Evolutionary conservation across 495 filamentous ascomycete species (phyloP).

Genomic region (Annulohypoxylon nitens): DNA sequence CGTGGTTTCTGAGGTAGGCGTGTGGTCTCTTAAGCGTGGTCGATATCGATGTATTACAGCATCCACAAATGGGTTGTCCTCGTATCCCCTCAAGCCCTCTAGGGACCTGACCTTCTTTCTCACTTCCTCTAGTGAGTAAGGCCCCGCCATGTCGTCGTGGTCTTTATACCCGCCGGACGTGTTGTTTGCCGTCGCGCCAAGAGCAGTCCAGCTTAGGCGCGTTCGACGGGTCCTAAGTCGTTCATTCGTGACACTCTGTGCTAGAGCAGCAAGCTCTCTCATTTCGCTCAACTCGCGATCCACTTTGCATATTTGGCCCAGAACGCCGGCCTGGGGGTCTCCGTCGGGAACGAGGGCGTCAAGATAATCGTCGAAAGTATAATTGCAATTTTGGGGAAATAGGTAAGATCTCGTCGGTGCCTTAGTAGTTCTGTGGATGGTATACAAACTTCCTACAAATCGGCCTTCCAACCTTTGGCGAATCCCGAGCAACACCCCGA

Average conservation of each 20-base stretch:
- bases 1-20: neutral
- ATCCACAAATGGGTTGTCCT: slow-evolving; percentile 28
- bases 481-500: slow-evolving; percentile 54
- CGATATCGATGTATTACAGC: slow-evolving; percentile 5
- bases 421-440: slow-evolving; percentile 39
- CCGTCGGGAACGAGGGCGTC: slow-evolving; percentile 50
- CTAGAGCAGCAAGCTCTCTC: slow-evolving; percentile 56
- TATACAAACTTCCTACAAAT: slow-evolving; percentile 55
- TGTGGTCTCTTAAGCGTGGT: neutral
- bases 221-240: slow-evolving; percentile 36
- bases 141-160: slow-evolving; percentile 15
- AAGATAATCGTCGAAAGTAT: slow-evolving; percentile 39
- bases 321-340: slow-evolving; percentile 47
- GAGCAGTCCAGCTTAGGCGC: slow-evolving; percentile 55
- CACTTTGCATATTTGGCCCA: slow-evolving; percentile 42
- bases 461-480: slow-evolving; percentile 51
- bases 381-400: slow-evolving; percentile 19
- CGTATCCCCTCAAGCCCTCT: slow-evolving; percentile 31
- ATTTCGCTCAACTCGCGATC: slow-evolving; percentile 57
- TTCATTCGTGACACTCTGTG: slow-evolving; percentile 44
- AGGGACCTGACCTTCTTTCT: slow-evolving; percentile 30
- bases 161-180: neutral
- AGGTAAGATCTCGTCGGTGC: neutral
- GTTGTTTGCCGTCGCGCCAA: slow-evolving; percentile 42
- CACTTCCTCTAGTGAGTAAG: slow-evolving; percentile 31